Conservation (phyloP, 73 alveolate species). For the Tetrahymena elliotti region DNA sequence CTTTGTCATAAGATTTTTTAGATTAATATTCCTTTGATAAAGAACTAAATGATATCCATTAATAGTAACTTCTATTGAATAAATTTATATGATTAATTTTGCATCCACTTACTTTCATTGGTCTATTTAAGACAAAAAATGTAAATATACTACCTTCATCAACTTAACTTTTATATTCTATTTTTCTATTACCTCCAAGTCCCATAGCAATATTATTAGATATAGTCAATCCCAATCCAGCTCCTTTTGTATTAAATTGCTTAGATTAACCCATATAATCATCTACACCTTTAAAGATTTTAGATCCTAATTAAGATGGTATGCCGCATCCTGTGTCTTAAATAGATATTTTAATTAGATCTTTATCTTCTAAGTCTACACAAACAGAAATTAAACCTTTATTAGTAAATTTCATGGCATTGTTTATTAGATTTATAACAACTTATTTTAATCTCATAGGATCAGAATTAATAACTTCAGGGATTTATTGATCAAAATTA, state of each 20-base stretch:
- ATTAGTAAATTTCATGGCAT: constrained; percentile 23
- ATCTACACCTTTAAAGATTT: neutral
- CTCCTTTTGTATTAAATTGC: neutral
- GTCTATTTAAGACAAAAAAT: neutral
- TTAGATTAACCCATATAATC: neutral
- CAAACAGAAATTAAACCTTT: neutral
- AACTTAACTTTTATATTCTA: neutral
- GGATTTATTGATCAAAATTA: neutral
- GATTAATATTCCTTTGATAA: neutral
- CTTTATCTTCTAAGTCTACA: neutral
- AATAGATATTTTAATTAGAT: neutral
- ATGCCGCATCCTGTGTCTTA: neutral
- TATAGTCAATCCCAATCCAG: neutral
- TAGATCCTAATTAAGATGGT: neutral
- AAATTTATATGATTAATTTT: neutral
- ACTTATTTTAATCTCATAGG: constrained; percentile 6
- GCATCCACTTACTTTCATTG: neutral
- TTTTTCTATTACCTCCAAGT: neutral
- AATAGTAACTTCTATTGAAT: neutral
- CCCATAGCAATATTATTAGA: neutral
- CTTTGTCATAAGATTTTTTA: neutral
- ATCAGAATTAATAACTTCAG: neutral
- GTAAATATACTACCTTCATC: neutral
- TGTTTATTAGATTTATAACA: neutral
- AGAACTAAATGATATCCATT: neutral